Evolutionary conservation across 441 rosid genomes (phyloP).

Genomic region (Breynia disticha): DNA sequence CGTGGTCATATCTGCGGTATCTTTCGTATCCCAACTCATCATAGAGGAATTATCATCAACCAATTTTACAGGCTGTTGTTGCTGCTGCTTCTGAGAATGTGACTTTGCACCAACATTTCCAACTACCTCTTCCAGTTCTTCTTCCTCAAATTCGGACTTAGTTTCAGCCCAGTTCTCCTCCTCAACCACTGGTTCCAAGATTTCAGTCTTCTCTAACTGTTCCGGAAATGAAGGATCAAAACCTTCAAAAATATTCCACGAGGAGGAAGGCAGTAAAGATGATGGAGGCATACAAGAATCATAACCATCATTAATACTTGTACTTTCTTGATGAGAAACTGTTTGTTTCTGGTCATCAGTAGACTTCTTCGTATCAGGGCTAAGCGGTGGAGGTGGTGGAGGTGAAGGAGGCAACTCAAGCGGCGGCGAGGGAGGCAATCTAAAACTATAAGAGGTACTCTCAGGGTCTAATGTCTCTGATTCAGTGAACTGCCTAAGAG

Average conservation of each 20-base stretch:
- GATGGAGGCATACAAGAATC: constrained; percentile 33
- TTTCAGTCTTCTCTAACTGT: constrained; percentile 20
- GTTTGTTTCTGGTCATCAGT: constrained; percentile 20
- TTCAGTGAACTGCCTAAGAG: constrained; percentile 91
- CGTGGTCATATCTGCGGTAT: constrained; percentile 29
- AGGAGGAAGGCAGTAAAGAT: constrained; percentile 31
- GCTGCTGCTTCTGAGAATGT: constrained; percentile 27
- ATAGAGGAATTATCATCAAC: constrained; percentile 48
- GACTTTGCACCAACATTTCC: constrained; percentile 20
- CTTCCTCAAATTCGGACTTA: constrained; percentile 63
- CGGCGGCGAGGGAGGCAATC: constrained; percentile 42
- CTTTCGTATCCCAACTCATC: constrained; percentile 49
- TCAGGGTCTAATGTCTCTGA: constrained; percentile 75
- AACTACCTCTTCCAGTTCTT: constrained; percentile 31
- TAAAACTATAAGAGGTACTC: constrained; percentile 25
- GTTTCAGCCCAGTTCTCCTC: constrained; percentile 76
- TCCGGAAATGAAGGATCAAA: constrained; percentile 26
- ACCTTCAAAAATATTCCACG: constrained; percentile 48
- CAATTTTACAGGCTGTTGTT: constrained; percentile 29
- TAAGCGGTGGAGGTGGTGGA: constrained; percentile 74
- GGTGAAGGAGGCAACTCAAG: constrained; percentile 60
- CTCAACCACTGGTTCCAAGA: constrained; percentile 30
- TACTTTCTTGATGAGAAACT: constrained; percentile 29
- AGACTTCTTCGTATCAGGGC: constrained; percentile 46
- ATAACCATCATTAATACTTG: constrained; percentile 27